Percentiles rank a stretch among this genome's conserved stretches.
Evolutionary conservation across 305 asterid species (phyloP).

Genomic region (Solanum hybrid): DNA sequence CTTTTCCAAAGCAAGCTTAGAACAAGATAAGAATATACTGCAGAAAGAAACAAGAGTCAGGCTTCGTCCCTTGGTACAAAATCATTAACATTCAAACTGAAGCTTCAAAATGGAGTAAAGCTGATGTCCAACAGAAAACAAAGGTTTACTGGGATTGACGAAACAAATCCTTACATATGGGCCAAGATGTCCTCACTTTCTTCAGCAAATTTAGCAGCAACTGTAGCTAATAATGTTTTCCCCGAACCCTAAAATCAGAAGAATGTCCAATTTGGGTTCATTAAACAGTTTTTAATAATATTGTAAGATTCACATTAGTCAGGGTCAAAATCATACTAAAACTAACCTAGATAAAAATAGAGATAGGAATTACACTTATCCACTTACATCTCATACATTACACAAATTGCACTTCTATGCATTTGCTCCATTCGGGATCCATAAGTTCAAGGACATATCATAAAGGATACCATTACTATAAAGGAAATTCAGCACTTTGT

Average conservation of each 20-base stretch:
- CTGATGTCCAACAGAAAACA: slow-evolving; percentile 7
- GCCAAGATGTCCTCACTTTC: slow-evolving; percentile 66
- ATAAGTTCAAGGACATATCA: not conserved
- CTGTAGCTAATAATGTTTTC: slow-evolving; percentile 73
- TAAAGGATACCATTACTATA: not conserved
- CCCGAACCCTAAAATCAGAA: slow-evolving; percentile 57
- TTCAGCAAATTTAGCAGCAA: slow-evolving; percentile 69
- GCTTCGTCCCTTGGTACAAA: not conserved
- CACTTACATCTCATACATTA: not conserved
- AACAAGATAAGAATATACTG: slow-evolving; percentile 71
- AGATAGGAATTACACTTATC: not conserved
- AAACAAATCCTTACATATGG: slow-evolving; percentile 45
- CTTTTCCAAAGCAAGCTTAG: slow-evolving; percentile 78
- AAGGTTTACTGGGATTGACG: not conserved
- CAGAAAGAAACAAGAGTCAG: slow-evolving; percentile 17
- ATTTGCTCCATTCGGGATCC: not conserved
- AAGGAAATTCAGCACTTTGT: not conserved
- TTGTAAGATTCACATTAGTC: not conserved
- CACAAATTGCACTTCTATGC: not conserved
- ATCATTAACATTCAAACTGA: not conserved
- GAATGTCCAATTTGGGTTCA: slow-evolving; percentile 3
- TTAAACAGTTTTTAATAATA: not conserved
- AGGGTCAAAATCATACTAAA: not conserved
- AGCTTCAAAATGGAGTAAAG: not conserved
- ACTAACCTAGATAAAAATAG: not conserved